These are phyloP conservation scores for Darksidea phi DNA, from an alignment of 495 filamentous ascomycete genomes.

Conservation along the genomic window DNA sequence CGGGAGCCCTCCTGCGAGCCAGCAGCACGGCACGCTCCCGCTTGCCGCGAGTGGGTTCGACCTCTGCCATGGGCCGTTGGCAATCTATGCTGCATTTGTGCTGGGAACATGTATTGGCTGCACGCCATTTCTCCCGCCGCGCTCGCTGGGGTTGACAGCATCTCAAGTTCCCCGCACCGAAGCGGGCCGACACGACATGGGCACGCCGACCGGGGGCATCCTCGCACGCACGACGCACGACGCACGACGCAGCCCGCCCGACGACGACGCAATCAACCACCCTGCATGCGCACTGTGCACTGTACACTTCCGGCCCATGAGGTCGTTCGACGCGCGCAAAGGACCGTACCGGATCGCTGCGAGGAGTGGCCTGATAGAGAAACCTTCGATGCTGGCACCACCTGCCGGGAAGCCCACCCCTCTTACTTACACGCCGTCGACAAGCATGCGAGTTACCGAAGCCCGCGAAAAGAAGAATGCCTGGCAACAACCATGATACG, in stretches of 20 bases:
- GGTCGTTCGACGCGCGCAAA: background rate
- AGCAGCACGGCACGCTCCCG: slow-evolving; percentile 19
- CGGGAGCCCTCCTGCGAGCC: too few relatives aligned
- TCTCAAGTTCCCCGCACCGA: slow-evolving; percentile 19
- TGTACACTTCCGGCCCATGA: background rate
- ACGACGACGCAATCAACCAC: slow-evolving; percentile 5
- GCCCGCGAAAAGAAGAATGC: too few relatives aligned
- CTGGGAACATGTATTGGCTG: slow-evolving; percentile 1
- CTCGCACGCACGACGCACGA: slow-evolving; percentile 9
- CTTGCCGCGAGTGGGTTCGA: background rate
- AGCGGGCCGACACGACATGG: slow-evolving; percentile 10
- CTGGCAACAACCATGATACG: background rate
- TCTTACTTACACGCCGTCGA: too few relatives aligned
- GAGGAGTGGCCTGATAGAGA: background rate
- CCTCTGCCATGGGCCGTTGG: too few relatives aligned
- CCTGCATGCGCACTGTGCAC: background rate
- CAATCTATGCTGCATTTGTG: slow-evolving; percentile 2
- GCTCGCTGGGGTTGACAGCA: too few relatives aligned
- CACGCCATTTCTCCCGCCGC: too few relatives aligned
- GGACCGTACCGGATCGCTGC: too few relatives aligned
- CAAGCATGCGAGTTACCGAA: too few relatives aligned
- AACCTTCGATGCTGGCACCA: background rate
- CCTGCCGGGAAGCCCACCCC: too few relatives aligned
- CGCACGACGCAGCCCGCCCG: slow-evolving; percentile 8
- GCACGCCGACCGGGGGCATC: slow-evolving; percentile 6